These are phyloP conservation scores for Clathrus columnatus DNA, from an alignment of 768 basidiomycete genomes.

Conservation along the genomic window DNA sequence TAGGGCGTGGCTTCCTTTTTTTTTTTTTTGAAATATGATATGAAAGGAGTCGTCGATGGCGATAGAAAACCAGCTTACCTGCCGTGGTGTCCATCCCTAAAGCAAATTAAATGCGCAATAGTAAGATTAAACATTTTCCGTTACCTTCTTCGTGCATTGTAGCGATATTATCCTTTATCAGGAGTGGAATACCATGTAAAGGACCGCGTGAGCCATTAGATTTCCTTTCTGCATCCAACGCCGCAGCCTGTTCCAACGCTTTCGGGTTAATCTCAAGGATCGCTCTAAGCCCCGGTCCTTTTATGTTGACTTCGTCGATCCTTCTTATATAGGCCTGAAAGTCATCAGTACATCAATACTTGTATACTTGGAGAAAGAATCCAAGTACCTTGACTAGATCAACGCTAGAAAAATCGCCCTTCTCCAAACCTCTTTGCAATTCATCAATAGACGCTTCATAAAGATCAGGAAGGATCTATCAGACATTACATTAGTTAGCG, in stretches of 20 bases:
- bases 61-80: neutral
- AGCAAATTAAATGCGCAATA: neutral
- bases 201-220: slow-evolving; percentile 21
- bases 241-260: slow-evolving; percentile 27
- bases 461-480: slow-evolving; percentile 28
- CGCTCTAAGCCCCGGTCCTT: slow-evolving; percentile 30
- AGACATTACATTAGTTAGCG: too few relatives aligned
- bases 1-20: slow-evolving; percentile 25
- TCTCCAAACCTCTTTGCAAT: slow-evolving; percentile 29
- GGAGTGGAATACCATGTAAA: slow-evolving; percentile 32
- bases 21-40: neutral
- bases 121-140: neutral
- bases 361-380: neutral
- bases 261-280: slow-evolving; percentile 32
- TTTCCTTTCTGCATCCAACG: slow-evolving; percentile 27
- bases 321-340: slow-evolving; percentile 32
- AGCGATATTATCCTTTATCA: slow-evolving; percentile 28
- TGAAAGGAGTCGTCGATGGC: neutral
- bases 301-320: slow-evolving; percentile 35
- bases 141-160: slow-evolving; percentile 16
- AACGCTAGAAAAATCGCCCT: slow-evolving; percentile 30
- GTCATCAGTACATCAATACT: neutral
- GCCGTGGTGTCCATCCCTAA: slow-evolving; percentile 10
- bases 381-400: slow-evolving; percentile 30
- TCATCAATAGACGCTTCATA: slow-evolving; percentile 33